A percentile compares a stretch with the other conserved stretches of the same genome.
Evolutionary conservation across 208 protist genomes (phyloP).

Genomic region (Plasmodiophora brassicae): DNA sequence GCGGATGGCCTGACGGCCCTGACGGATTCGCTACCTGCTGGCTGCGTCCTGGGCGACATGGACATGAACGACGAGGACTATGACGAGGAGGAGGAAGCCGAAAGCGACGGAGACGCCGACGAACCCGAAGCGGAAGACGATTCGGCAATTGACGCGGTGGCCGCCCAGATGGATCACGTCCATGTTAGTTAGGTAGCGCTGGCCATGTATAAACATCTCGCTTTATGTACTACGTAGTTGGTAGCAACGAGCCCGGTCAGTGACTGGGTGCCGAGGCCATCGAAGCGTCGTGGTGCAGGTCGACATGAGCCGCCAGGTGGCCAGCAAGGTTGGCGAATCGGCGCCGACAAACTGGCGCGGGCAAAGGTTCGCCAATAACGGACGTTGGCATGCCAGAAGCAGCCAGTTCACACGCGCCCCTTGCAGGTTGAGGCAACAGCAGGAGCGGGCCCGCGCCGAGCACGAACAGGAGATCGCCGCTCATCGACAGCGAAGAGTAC

Average conservation of each 20-base stretch:
- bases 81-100: neutral
- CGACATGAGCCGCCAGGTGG: too few species aligned
- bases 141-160: too few species aligned
- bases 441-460: neutral
- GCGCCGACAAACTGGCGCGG: neutral
- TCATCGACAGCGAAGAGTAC: neutral
- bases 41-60: slow-evolving; percentile 5
- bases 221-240: too few species aligned
- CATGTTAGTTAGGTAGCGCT: too few species aligned
- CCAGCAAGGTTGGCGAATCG: neutral
- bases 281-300: too few species aligned
- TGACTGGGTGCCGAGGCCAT: too few species aligned
- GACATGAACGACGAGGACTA: slow-evolving; percentile 21
- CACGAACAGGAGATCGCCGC: neutral
- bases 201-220: too few species aligned
- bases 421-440: neutral
- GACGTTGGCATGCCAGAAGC: neutral
- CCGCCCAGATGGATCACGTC: too few species aligned
- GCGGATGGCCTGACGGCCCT: neutral
- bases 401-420: neutral
- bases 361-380: slow-evolving; percentile 1
- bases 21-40: neutral
- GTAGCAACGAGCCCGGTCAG: too few species aligned
- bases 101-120: neutral
- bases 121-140: too few species aligned